Evolutionary conservation across 2,329 filamentous ascomycete species (phyloP).

Genomic region (Talaromyces amestolkiae): DNA sequence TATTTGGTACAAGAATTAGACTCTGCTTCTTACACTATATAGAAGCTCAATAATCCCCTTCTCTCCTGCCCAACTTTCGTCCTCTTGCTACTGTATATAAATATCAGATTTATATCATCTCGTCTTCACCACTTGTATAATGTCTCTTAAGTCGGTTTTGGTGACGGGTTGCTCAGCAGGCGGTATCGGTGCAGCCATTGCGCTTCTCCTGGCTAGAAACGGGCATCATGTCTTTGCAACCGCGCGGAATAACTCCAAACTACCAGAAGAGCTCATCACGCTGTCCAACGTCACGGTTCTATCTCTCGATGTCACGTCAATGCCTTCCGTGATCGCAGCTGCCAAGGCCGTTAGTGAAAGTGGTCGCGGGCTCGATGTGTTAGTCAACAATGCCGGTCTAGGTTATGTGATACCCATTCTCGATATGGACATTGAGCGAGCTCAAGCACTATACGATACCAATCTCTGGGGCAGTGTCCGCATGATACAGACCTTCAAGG

Average conservation of each 20-base stretch:
- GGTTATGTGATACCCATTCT: slow-evolving; percentile 13
- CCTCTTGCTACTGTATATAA: neutral
- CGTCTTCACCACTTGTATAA: neutral
- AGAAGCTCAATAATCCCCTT: neutral
- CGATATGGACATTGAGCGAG: slow-evolving; percentile 9
- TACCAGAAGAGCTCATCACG: slow-evolving; percentile 1
- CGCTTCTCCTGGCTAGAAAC: slow-evolving; percentile 7
- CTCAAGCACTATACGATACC: slow-evolving; percentile 10
- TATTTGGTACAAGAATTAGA: neutral
- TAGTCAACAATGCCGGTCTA: slow-evolving; percentile 17
- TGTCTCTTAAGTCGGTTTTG: slow-evolving; percentile 9
- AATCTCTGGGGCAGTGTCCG: slow-evolving; percentile 14
- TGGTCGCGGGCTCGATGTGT: slow-evolving; percentile 6
- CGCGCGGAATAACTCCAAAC: slow-evolving; percentile 12
- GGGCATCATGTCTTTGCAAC: slow-evolving; percentile 16
- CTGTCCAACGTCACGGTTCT: slow-evolving; percentile 16
- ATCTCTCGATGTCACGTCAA: slow-evolving; percentile 9
- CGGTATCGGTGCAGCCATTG: slow-evolving; percentile 16
- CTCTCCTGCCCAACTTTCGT: neutral
- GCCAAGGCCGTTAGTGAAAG: slow-evolving; percentile 18
- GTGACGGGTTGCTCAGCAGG: slow-evolving; percentile 18
- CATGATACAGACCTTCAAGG: slow-evolving; percentile 13
- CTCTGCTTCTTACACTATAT: neutral
- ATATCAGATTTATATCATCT: neutral
- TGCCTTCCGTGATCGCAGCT: slow-evolving; percentile 7